Evolutionary conservation across 148 eudicot genomes (phyloP).

Genomic region (Simmondsia chinensis): DNA sequence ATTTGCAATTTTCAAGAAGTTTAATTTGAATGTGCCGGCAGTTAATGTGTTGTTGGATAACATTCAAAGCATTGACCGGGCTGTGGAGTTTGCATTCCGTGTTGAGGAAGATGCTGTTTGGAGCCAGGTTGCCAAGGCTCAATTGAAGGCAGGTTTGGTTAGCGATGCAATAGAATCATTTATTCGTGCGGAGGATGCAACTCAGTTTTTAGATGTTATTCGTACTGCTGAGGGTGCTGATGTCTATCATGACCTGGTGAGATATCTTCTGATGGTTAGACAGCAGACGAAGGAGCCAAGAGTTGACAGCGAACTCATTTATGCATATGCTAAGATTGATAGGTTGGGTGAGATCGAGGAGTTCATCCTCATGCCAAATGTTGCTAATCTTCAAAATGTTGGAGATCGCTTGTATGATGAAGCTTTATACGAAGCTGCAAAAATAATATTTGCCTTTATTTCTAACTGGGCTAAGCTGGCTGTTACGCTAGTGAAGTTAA

Average conservation of each 20-base stretch:
- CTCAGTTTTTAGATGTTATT: conserved; percentile 87
- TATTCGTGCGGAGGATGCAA: conserved; percentile 91
- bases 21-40: conserved; percentile 91
- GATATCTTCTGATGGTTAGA: conserved; percentile 92
- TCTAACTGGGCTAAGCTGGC: conserved; percentile 99
- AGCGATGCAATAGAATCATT: conserved; percentile 98
- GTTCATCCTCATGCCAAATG: conserved; percentile 97
- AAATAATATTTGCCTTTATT: conserved; percentile 84
- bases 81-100: conserved; percentile 97
- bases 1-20: conserved; percentile 94
- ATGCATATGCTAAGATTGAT: conserved; percentile 98
- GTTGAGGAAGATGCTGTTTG: conserved; percentile 99
- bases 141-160: conserved; percentile 75
- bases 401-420: conserved; percentile 95
- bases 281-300: conserved; percentile 90
- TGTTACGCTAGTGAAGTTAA: conserved; percentile 69
- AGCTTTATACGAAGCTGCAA: conserved; percentile 89
- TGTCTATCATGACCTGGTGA: conserved; percentile 88
- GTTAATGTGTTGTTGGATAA: conserved; percentile 85
- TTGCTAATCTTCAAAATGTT: conserved; percentile 91
- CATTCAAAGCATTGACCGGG: conserved; percentile 73
- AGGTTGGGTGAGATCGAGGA: conserved; percentile 93
- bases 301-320: conserved; percentile 96
- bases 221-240: conserved; percentile 76
- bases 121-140: conserved; percentile 98